A percentile compares a stretch with the other conserved stretches of the same genome.
Conservation (phyloP, 2,329 filamentous ascomycete species). For the Didymella pinodella region DNA sequence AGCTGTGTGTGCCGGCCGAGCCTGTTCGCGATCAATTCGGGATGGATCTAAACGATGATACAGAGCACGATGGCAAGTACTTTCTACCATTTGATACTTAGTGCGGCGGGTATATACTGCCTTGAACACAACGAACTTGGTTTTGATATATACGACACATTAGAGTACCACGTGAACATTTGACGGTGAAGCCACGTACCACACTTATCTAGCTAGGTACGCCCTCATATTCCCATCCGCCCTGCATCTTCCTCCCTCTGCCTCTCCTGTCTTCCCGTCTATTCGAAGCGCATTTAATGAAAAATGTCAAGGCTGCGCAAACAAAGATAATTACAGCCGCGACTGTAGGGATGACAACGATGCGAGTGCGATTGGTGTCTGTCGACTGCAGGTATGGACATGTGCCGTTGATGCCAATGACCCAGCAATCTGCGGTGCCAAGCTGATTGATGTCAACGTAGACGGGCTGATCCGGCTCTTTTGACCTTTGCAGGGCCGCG, state of each 20-base stretch:
- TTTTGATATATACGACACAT: background rate
- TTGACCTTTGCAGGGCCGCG: slow-evolving; percentile 34
- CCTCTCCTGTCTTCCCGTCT: slow-evolving; percentile 61
- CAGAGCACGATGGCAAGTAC: background rate
- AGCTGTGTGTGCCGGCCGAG: background rate
- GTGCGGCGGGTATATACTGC: background rate
- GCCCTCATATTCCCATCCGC: slow-evolving; percentile 73
- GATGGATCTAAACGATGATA: background rate
- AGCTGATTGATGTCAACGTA: slow-evolving; percentile 71
- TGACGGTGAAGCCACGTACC: background rate
- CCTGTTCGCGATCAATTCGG: background rate
- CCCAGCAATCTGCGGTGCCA: slow-evolving; percentile 66
- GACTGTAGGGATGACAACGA: slow-evolving; percentile 68
- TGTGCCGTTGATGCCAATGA: slow-evolving; percentile 61
- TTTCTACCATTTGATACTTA: slow-evolving; percentile 3
- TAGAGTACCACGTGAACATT: background rate
- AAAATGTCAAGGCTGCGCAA: slow-evolving; percentile 66
- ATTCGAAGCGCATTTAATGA: slow-evolving; percentile 71
- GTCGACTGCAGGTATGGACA: slow-evolving; percentile 65
- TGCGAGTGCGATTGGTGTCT: slow-evolving; percentile 54
- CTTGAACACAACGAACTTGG: background rate
- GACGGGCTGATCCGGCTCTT: slow-evolving; percentile 41
- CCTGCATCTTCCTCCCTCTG: slow-evolving; percentile 57
- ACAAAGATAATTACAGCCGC: slow-evolving; percentile 69
- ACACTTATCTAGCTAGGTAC: slow-evolving; percentile 58